Evolutionary conservation across 106 monocot genomes (phyloP).

Genomic region (Acanthochlamys bracteata): DNA sequence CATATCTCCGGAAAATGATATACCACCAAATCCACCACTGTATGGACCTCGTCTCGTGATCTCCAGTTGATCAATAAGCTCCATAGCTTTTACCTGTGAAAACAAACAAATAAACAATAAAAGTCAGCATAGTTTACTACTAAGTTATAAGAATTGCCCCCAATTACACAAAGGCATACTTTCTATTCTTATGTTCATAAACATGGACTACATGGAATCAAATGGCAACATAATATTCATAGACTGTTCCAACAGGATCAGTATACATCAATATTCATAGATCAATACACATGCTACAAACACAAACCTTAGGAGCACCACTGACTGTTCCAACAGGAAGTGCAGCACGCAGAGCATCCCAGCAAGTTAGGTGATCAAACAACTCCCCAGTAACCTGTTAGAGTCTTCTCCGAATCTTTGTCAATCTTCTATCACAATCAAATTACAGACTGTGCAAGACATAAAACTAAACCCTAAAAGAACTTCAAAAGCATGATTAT

Average conservation of each 20-base stretch:
- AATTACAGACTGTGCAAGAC: too few species aligned
- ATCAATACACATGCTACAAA: neutral
- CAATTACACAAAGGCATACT: too few species aligned
- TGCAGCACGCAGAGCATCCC: slow-evolving; percentile 74
- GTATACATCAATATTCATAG: neutral
- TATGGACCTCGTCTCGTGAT: slow-evolving; percentile 62
- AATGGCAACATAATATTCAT: too few species aligned
- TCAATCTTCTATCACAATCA: neutral
- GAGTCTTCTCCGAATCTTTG: neutral
- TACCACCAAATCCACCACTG: slow-evolving; percentile 59
- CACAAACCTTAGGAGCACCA: slow-evolving; percentile 67
- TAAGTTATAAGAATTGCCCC: neutral
- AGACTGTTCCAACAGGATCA: too few species aligned
- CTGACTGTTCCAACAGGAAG: slow-evolving; percentile 84
- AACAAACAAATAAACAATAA: neutral
- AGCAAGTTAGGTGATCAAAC: slow-evolving; percentile 49
- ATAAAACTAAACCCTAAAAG: neutral
- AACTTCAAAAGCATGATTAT: neutral
- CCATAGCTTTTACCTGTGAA: slow-evolving; percentile 68
- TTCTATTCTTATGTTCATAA: too few species aligned
- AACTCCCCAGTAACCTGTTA: slow-evolving; percentile 61
- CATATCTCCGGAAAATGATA: slow-evolving; percentile 54
- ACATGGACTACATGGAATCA: too few species aligned
- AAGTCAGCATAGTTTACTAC: neutral
- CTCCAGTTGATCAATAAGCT: slow-evolving; percentile 63